phyloP scores from a whole-genome alignment of 108 stramenopile species.

The Nitzschia sp. region DNA sequence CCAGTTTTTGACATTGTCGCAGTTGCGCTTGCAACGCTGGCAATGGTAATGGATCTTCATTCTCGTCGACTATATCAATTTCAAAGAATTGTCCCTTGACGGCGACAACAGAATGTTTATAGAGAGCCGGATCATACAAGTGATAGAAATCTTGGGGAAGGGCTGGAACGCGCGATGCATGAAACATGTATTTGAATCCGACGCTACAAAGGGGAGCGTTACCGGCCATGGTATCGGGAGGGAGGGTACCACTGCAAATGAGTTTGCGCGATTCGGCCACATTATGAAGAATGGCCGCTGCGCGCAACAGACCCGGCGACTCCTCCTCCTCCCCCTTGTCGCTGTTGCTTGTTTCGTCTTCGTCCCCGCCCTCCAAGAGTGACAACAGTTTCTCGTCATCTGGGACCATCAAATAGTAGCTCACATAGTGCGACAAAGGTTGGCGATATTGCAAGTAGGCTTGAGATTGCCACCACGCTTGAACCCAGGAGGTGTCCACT shows the following conservation, averaged over 20 bases:
- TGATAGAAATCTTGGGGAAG: slow-evolving; percentile 70
- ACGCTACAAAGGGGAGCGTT: slow-evolving; percentile 68
- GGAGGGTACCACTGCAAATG: slow-evolving; percentile 61
- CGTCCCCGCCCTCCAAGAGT: slow-evolving; percentile 4
- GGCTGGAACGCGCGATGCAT: slow-evolving; percentile 81
- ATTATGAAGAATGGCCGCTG: slow-evolving; percentile 68
- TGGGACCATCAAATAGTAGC: slow-evolving; percentile 84
- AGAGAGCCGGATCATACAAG: slow-evolving; percentile 72
- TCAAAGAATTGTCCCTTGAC: slow-evolving; percentile 70
- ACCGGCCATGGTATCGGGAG: slow-evolving; percentile 63
- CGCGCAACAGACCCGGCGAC: slow-evolving; percentile 35
- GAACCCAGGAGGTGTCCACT: not conserved
- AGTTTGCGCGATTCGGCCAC: slow-evolving; percentile 70
- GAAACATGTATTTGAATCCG: slow-evolving; percentile 92
- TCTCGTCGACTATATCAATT: slow-evolving; percentile 40
- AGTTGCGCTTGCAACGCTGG: slow-evolving; percentile 42
- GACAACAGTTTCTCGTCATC: slow-evolving; percentile 56
- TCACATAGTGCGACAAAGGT: slow-evolving; percentile 81
- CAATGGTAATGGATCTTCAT: slow-evolving; percentile 38
- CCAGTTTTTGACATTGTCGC: slow-evolving; percentile 43
- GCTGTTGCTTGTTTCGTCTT: no score
- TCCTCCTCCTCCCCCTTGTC: not conserved
- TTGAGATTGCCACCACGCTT: not conserved
- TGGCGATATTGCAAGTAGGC: slow-evolving; percentile 81
- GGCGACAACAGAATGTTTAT: slow-evolving; percentile 74